Conservation (phyloP, 139 green algal species). For the Auxenochlorella protothecoides region DNA sequence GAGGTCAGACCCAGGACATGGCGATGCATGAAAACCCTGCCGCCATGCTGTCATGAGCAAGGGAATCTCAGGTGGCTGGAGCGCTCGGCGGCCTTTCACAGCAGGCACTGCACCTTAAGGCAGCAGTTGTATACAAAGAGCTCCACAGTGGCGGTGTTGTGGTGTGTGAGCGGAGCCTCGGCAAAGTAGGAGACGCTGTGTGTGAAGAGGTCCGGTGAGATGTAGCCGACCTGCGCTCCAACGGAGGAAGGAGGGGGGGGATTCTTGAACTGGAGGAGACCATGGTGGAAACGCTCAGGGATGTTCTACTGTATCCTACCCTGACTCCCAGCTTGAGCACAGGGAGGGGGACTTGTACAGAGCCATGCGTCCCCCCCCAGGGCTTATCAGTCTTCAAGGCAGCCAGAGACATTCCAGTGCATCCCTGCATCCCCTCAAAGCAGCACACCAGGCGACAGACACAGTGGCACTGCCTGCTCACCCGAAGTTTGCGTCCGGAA, state of each 20-base stretch:
- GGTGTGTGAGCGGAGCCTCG: slow-evolving; percentile 74
- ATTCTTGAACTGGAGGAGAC: neutral
- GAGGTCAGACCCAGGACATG: neutral
- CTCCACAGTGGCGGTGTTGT: slow-evolving; percentile 32
- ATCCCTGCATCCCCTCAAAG: no score
- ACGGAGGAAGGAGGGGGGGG: no score
- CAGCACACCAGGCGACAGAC: neutral
- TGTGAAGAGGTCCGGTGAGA: slow-evolving; percentile 92
- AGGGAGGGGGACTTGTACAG: no score
- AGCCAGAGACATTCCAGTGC: no score
- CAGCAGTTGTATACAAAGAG: slow-evolving; percentile 52
- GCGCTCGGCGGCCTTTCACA: neutral
- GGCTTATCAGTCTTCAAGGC: no score
- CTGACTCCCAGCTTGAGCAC: neutral
- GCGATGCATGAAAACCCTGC: no score
- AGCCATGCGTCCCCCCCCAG: no score
- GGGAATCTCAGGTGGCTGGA: no score
- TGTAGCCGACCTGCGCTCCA: slow-evolving; percentile 66
- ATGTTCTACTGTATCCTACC: neutral
- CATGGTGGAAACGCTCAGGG: neutral
- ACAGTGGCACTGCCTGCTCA: neutral
- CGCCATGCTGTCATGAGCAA: neutral
- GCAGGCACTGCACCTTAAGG: slow-evolving; percentile 7
- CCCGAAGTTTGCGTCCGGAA: slow-evolving; percentile 10
- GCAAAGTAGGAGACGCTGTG: slow-evolving; percentile 96